phyloP scores from a whole-genome alignment of 2,329 filamentous ascomycete species.

The Pestalotiopsis sp. region DNA sequence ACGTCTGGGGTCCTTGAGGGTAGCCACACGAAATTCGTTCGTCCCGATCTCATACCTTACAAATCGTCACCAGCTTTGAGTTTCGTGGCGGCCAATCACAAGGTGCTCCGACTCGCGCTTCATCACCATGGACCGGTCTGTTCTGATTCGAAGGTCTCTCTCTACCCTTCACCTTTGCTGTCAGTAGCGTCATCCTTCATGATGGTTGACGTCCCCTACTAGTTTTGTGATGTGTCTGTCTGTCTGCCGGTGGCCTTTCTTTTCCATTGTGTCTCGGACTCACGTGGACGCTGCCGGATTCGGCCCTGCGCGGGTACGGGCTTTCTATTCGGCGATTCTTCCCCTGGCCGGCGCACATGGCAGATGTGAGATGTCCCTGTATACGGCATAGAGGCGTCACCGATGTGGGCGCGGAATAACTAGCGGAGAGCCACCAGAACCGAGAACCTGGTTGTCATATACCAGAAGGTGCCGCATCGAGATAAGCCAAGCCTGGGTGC shows the following conservation, averaged over 20 bases:
- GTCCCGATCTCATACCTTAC: not conserved
- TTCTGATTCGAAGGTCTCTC: not conserved
- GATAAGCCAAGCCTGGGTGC: conserved; percentile 20
- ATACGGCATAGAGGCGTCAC: conserved; percentile 6
- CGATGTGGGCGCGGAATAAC: conserved; percentile 3
- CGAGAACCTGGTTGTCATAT: conserved; percentile 12
- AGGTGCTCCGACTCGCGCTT: conserved; percentile 6
- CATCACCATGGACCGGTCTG: not conserved
- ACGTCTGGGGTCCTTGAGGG: conserved; percentile 10
- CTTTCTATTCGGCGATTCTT: conserved; percentile 11
- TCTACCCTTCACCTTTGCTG: not conserved
- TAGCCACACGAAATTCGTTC: conserved; percentile 3
- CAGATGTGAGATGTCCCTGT: not conserved
- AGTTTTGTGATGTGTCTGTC: not conserved
- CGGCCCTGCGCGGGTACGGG: conserved; percentile 14
- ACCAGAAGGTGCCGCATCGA: conserved; percentile 25
- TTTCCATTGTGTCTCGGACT: conserved; percentile 13
- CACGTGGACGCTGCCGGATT: conserved; percentile 10
- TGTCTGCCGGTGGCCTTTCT: not conserved
- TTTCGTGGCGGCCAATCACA: conserved; percentile 14
- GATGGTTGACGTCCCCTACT: not conserved
- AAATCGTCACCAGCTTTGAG: conserved; percentile 10
- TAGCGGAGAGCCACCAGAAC: conserved; percentile 12
- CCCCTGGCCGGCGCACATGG: not conserved
- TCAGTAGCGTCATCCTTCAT: not conserved